Percentiles rank a stretch among this genome's conserved stretches.
phyloP scores from a whole-genome alignment of 768 basidiomycete genomes.

The Tricholoma flavovirens region DNA sequence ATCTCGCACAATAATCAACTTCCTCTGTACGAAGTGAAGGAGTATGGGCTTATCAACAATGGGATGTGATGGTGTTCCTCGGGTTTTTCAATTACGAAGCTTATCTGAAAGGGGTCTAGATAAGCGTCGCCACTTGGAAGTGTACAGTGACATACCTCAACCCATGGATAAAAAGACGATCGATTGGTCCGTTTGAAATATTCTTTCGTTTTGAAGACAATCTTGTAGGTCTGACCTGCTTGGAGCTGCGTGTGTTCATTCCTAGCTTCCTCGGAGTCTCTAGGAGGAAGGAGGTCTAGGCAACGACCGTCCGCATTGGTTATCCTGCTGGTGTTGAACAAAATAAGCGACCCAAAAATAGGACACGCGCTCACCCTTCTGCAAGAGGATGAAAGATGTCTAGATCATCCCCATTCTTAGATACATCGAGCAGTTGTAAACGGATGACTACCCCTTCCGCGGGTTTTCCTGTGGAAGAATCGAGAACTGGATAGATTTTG shows the following conservation, averaged over 20 bases:
- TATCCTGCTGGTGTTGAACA: conserved; percentile 34
- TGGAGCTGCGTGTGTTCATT: conserved; percentile 40
- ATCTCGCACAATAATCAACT: conserved; percentile 43
- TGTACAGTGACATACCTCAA: conserved; percentile 55
- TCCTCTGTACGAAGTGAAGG: conserved; percentile 91
- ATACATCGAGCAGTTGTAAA: conserved; percentile 47
- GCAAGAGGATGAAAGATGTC: conserved; percentile 51
- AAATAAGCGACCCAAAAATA: not conserved
- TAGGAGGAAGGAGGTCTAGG: conserved; percentile 60
- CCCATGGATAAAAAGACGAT: conserved; percentile 83
- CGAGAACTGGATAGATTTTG: conserved; percentile 57
- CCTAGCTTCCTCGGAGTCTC: conserved; percentile 38
- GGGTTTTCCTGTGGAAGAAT: conserved; percentile 79
- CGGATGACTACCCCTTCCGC: conserved; percentile 62
- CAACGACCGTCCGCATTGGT: conserved; percentile 86
- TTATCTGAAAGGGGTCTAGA: conserved; percentile 47
- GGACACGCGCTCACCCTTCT: conserved; percentile 45
- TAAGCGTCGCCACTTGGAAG: not conserved
- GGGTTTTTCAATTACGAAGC: conserved; percentile 67
- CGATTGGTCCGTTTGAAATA: conserved; percentile 67
- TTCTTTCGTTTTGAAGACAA: conserved; percentile 76
- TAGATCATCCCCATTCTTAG: conserved; percentile 22
- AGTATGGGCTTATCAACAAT: conserved; percentile 85
- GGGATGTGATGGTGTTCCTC: conserved; percentile 89
- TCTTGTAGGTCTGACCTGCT: conserved; percentile 68